Conservation (phyloP, 176 grass and related monocot species). For the Rhynchospora breviuscula region DNA sequence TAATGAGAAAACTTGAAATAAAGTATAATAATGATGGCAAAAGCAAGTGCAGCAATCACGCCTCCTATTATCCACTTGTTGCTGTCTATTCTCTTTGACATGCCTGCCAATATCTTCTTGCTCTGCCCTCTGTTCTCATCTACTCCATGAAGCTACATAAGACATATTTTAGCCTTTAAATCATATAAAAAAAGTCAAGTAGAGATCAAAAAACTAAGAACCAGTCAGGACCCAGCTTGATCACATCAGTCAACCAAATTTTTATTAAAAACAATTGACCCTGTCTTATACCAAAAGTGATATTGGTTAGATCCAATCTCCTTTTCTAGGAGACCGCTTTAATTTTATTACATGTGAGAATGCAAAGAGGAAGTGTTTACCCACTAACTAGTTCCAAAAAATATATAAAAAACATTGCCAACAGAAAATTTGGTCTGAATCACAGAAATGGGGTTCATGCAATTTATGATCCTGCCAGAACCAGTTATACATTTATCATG, state of each 20-base stretch:
- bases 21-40: conserved; percentile 80
- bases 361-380: background rate
- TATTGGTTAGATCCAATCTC: background rate
- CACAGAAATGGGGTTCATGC: background rate
- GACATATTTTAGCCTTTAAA: background rate
- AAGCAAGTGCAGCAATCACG: conserved; percentile 46
- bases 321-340: background rate
- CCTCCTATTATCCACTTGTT: conserved; percentile 92
- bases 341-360: background rate
- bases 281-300: background rate
- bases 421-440: no score
- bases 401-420: background rate
- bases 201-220: background rate
- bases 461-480: background rate
- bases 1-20: conserved; percentile 66
- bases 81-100: conserved; percentile 95
- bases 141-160: conserved; percentile 71
- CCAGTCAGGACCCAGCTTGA: background rate
- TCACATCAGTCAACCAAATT: background rate
- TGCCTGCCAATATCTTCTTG: conserved; percentile 72
- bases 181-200: background rate
- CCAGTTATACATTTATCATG: background rate
- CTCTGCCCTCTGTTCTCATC: conserved; percentile 90
- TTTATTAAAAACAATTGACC: background rate
- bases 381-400: background rate